Conservation (phyloP, 2,329 filamentous ascomycete genomes). For the Colletotrichum lupini region DNA sequence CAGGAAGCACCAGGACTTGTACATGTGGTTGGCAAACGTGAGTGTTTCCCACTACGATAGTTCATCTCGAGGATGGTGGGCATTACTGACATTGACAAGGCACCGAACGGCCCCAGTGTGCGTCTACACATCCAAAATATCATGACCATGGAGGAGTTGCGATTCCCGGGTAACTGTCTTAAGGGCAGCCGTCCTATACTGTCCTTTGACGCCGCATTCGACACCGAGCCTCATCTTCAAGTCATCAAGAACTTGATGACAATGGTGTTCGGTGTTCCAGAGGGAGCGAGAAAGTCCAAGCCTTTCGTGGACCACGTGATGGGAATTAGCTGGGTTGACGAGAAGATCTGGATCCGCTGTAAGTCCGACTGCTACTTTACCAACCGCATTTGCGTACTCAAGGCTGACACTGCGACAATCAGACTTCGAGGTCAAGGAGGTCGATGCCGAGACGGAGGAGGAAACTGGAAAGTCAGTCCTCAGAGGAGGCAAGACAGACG, state of each 20-base stretch:
- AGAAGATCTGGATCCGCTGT: conserved; percentile 89
- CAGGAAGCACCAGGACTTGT: conserved; percentile 92
- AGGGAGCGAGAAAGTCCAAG: conserved; percentile 88
- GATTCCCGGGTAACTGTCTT: conserved; percentile 96
- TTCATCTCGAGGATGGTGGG: not conserved
- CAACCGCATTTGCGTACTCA: not conserved
- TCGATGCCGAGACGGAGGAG: conserved; percentile 43
- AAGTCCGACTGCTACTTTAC: not conserved
- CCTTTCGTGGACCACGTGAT: conserved; percentile 97
- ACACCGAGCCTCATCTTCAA: conserved; percentile 80
- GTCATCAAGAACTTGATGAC: conserved; percentile 91
- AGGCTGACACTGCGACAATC: not conserved
- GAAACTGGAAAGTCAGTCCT: conserved; percentile 53
- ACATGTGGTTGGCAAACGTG: conserved; percentile 80
- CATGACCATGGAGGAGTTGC: conserved; percentile 92
- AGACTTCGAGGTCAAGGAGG: conserved; percentile 79
- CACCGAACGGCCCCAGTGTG: conserved; percentile 60
- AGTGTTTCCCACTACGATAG: not conserved
- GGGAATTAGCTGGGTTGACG: conserved; percentile 89
- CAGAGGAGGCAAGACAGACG: conserved; percentile 72
- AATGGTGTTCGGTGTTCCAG: conserved; percentile 83
- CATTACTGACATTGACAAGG: conserved; percentile 73
- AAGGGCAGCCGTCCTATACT: conserved; percentile 93
- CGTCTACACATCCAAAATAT: conserved; percentile 83
- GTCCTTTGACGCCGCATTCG: conserved; percentile 92